Conservation (phyloP, 1,139 yeast species). For the Hyphopichia fennica region DNA sequence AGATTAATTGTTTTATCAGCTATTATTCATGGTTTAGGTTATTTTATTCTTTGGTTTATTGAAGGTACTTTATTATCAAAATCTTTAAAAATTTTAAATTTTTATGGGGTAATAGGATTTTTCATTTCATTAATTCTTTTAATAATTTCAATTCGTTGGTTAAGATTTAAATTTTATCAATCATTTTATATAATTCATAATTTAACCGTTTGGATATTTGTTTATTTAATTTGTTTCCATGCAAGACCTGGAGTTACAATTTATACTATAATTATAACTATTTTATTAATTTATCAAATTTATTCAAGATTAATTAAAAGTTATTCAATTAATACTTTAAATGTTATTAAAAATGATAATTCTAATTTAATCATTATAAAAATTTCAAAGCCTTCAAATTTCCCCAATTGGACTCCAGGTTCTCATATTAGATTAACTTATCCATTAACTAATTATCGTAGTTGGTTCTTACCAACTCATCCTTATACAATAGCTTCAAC, state of each 20-base stretch:
- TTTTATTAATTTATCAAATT: conserved; percentile 25
- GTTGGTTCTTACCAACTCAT: conserved; percentile 38
- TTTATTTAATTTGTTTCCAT: conserved; percentile 34
- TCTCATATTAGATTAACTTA: conserved; percentile 36
- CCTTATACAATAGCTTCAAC: conserved; percentile 33
- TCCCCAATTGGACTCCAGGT: conserved; percentile 35
- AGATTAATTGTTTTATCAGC: conserved; percentile 58
- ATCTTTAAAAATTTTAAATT: conserved; percentile 46
- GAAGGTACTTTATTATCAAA: conserved; percentile 35
- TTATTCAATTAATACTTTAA: conserved; percentile 10
- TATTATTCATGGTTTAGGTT: conserved; percentile 59
- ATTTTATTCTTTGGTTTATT: conserved; percentile 45
- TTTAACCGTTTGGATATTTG: conserved; percentile 27
- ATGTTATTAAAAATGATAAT: conserved; percentile 10
- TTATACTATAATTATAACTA: conserved; percentile 18
- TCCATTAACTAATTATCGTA: conserved; percentile 12
- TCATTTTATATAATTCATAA: conserved; percentile 38
- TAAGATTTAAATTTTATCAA: conserved; percentile 25
- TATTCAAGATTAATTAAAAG: conserved; percentile 18
- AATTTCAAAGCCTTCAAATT: conserved; percentile 24
- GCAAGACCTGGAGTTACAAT: conserved; percentile 44
- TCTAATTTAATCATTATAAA: conserved; percentile 25
- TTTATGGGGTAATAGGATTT: conserved; percentile 62
- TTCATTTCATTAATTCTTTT: conserved; percentile 42
- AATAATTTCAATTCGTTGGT: conserved; percentile 50